These are phyloP conservation scores for Clavulina sp. DNA, from an alignment of 768 basidiomycete genomes.

Conservation along the genomic window DNA sequence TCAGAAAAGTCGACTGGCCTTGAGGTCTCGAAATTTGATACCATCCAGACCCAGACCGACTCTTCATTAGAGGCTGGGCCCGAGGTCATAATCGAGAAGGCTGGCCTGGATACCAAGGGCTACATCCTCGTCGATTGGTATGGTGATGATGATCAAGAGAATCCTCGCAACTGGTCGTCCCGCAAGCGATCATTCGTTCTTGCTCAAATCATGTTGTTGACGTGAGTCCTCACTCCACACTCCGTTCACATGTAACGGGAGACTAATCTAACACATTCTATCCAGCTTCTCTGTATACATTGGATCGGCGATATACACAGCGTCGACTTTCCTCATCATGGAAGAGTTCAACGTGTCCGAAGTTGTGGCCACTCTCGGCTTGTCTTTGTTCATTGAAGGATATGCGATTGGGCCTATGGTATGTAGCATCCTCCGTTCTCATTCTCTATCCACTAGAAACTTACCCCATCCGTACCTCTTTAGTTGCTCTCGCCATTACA, in stretches of 20 bases:
- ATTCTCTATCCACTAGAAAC: not conserved
- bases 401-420: conserved; percentile 20
- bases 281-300: conserved; percentile 13
- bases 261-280: too few relatives aligned
- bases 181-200: not conserved
- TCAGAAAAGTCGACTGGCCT: too few relatives aligned
- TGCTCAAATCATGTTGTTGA: not conserved
- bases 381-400: conserved; percentile 21
- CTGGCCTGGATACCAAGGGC: too few relatives aligned
- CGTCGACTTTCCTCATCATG: conserved; percentile 9
- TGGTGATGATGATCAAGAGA: conserved; percentile 10
- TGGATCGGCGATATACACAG: conserved; percentile 9
- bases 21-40: too few relatives aligned
- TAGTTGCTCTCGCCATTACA: conserved; percentile 14
- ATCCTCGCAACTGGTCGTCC: conserved; percentile 3
- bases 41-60: too few relatives aligned
- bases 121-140: conserved; percentile 11
- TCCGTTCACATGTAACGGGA: too few relatives aligned
- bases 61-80: too few relatives aligned
- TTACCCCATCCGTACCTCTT: not conserved
- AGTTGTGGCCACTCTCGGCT: conserved; percentile 13
- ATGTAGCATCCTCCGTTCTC: conserved; percentile 6
- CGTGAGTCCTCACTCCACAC: too few relatives aligned
- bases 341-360: not conserved
- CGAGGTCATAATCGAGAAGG: too few relatives aligned